Base-by-base conservation (phyloP, 139 green algal species). In the Micromonas pusilla region DNA sequence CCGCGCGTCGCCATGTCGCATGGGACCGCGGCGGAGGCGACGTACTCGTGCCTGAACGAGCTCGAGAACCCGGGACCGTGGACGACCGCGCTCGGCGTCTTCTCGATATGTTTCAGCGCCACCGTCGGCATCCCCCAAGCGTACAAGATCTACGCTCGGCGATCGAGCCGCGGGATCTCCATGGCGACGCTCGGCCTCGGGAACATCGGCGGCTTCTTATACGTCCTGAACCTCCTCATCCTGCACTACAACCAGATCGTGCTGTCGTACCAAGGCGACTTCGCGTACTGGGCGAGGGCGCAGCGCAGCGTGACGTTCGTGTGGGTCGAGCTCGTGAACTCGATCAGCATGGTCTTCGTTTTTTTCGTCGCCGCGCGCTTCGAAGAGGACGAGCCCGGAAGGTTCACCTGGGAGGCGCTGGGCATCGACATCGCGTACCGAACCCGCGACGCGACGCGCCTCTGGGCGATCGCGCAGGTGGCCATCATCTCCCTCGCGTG, bases 231-330 rank as follows among this genome's bases (percentile, higher is more conserved):
- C 65, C 32, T 72, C 13, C 23, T 52, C 30, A 39, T 72, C 65
- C 30, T 72, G 65, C 65, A 72, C 28, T 72, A 72, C 65, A 33
- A 72, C 33, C 65, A 72, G 30, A 72, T 72, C 65, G 13, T 5
- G 23, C 65, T 72, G n/a, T 32, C 65, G 65, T 13, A 21, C n/a
- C 38, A 25, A 21, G 4, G 28, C 2, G 30, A 72, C 28, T 72
- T 72, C 30, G 4, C 13, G 28, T 26, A 4, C 13, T 72, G 65
- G 65, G 28, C 3, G 28, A 33, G 33, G 4, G 65, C 65, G 65
- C 65, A 72, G 30, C 26, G 26, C n/a, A 38, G 30, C 65, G 2
- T 72, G 28, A 26, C 33, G 28, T 72, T 72, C 28, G 21, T 72
- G n/a, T 72, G 65, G 65, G 65, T 72, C 13, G 65, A 72, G 30